phyloP scores from a whole-genome alignment of 2,329 filamentous ascomycete species.

The Arachnomyces sp. region DNA sequence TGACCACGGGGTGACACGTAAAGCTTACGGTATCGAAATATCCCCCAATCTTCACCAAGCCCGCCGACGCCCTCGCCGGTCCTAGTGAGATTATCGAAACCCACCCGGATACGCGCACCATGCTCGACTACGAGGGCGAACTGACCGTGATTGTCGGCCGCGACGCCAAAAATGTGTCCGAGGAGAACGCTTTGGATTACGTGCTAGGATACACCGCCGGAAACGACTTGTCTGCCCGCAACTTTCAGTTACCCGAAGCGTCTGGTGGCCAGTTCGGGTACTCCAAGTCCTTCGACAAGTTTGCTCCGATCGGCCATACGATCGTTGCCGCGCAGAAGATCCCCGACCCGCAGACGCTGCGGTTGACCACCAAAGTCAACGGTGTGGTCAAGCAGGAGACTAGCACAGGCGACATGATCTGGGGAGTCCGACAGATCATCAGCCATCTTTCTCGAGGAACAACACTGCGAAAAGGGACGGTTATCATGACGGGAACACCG shows the following conservation, averaged over 20 bases:
- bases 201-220: constrained; percentile 29
- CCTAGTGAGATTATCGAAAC: constrained; percentile 20
- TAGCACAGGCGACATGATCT: constrained; percentile 30
- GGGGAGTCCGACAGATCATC: too few species aligned
- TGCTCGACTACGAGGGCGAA: constrained; percentile 25
- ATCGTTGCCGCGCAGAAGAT: constrained; percentile 27
- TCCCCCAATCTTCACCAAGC: constrained; percentile 25
- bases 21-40: constrained; percentile 20
- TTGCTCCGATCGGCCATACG: constrained; percentile 30
- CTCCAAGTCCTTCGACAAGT: constrained; percentile 34
- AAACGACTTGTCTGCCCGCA: constrained; percentile 27
- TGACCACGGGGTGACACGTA: constrained; percentile 32
- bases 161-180: constrained; percentile 14
- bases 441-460: too few species aligned
- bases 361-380: constrained; percentile 29
- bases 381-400: constrained; percentile 32
- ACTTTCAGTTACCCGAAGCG: constrained; percentile 23
- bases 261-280: too few species aligned
- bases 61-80: constrained; percentile 19
- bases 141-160: constrained; percentile 21
- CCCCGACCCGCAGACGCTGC: constrained; percentile 24
- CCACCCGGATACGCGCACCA: constrained; percentile 26
- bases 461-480: constrained; percentile 30
- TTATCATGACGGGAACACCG: constrained; percentile 38
- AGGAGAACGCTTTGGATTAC: constrained; percentile 18